phyloP scores from a whole-genome alignment of 331 rosid genomes.

The Malus hybrid region DNA sequence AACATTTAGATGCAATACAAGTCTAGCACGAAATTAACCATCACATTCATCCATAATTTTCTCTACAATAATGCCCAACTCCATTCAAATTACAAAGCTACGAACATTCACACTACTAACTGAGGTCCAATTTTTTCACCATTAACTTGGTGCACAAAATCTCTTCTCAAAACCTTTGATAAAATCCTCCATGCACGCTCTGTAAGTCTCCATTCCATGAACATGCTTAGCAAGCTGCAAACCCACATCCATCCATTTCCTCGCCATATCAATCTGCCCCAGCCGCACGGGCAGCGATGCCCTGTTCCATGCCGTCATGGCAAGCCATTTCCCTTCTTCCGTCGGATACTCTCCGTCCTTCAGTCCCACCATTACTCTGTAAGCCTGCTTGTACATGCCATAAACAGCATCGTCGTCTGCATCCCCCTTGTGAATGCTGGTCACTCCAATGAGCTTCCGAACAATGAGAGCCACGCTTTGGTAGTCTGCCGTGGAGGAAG shows the following conservation, averaged over 20 bases:
- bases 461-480: constrained; percentile 57
- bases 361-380: constrained; percentile 78
- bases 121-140: constrained; percentile 4
- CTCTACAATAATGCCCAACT: not conserved
- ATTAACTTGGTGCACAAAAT: constrained; percentile 14
- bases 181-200: constrained; percentile 76
- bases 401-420: constrained; percentile 65
- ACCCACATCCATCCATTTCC: constrained; percentile 79
- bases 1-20: not conserved
- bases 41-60: not conserved
- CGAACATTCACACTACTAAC: not conserved
- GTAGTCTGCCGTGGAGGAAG: constrained; percentile 63
- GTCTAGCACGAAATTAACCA: not conserved
- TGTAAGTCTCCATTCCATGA: constrained; percentile 78
- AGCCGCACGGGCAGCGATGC: constrained; percentile 73
- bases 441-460: constrained; percentile 64
- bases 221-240: constrained; percentile 69
- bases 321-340: constrained; percentile 93
- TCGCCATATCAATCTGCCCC: constrained; percentile 70
- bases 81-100: not conserved
- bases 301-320: constrained; percentile 93
- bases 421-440: constrained; percentile 74
- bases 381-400: constrained; percentile 68
- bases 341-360: constrained; percentile 75
- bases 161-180: constrained; percentile 34